These are phyloP conservation scores for Metschnikowia lunata DNA, from an alignment of 805 yeast genomes.

Conservation along the genomic window DNA sequence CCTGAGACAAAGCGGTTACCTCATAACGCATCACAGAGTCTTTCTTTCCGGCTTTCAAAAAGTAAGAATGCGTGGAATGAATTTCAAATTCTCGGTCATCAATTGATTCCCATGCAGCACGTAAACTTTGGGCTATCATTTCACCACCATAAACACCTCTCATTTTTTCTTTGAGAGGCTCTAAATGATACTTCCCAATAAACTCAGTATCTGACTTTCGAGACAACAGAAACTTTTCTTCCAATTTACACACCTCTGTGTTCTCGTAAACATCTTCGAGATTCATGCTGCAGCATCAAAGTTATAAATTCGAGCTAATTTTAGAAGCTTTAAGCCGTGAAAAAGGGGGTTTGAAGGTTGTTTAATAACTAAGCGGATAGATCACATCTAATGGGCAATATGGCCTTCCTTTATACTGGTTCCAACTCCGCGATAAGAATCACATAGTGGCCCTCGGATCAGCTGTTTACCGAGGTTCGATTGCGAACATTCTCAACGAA, in stretches of 20 bases:
- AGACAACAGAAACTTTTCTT: slow-evolving; percentile 18
- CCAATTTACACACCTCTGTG: slow-evolving; percentile 15
- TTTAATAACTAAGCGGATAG: too few relatives aligned
- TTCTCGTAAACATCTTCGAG: slow-evolving; percentile 10
- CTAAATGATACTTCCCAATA: slow-evolving; percentile 24
- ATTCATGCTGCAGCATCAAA: slow-evolving; percentile 5
- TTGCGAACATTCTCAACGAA: too few relatives aligned
- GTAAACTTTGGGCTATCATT: slow-evolving; percentile 22
- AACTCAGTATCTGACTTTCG: slow-evolving; percentile 13
- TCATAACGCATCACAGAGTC: slow-evolving; percentile 24
- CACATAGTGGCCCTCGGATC: too few relatives aligned
- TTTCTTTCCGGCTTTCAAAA: slow-evolving; percentile 24
- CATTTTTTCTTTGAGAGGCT: slow-evolving; percentile 18
- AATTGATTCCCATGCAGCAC: slow-evolving; percentile 28
- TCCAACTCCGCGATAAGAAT: too few relatives aligned
- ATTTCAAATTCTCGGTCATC: slow-evolving; percentile 21
- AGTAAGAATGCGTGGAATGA: slow-evolving; percentile 27
- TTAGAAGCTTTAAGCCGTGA: too few relatives aligned
- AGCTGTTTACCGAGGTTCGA: too few relatives aligned
- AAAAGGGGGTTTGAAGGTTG: too few relatives aligned
- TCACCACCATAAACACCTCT: slow-evolving; percentile 32
- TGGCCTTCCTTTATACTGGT: too few relatives aligned
- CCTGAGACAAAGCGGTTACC: slow-evolving; percentile 20
- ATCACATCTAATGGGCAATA: too few relatives aligned
- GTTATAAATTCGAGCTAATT: too few relatives aligned